phyloP scores from a whole-genome alignment of 352 stramenopile species.

The Globisporangium sylvaticum region DNA sequence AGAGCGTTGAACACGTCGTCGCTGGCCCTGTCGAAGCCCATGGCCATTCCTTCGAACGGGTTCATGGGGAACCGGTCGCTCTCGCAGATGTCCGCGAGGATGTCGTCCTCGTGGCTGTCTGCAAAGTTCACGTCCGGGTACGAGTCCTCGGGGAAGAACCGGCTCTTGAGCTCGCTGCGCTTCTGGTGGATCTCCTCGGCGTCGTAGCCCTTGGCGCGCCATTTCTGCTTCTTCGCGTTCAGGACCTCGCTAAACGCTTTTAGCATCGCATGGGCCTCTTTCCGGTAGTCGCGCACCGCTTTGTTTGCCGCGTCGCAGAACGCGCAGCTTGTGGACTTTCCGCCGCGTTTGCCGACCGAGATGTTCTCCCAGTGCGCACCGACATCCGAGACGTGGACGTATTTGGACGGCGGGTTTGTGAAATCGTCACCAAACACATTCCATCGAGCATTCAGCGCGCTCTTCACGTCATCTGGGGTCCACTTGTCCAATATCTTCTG shows the following conservation, averaged over 20 bases:
- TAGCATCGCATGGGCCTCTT: constrained; percentile 31
- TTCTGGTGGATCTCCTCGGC: constrained; percentile 49
- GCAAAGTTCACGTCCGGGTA: constrained; percentile 48
- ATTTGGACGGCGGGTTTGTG: constrained; percentile 20
- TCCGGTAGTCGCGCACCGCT: constrained; percentile 36
- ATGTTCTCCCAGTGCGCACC: constrained; percentile 56
- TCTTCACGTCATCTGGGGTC: constrained; percentile 25
- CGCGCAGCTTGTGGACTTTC: constrained; percentile 21
- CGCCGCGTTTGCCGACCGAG: constrained; percentile 13
- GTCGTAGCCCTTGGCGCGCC: constrained; percentile 35
- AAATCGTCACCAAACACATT: constrained; percentile 39
- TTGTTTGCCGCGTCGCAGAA: constrained; percentile 35
- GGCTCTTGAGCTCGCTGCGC: constrained; percentile 40
- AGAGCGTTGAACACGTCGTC: constrained; percentile 52
- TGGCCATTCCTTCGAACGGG: constrained; percentile 34
- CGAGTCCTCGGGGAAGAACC: constrained; percentile 45
- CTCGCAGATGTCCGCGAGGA: constrained; percentile 53
- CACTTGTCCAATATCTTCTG: constrained; percentile 4
- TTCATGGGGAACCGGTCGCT: constrained; percentile 41
- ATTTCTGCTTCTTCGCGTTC: constrained; percentile 27
- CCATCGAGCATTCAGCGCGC: constrained; percentile 22
- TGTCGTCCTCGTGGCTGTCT: constrained; percentile 39
- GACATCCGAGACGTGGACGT: constrained; percentile 43
- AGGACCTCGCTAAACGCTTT: constrained; percentile 40
- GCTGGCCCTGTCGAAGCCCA: constrained; percentile 34